Base-by-base conservation (phyloP, 805 yeast species). In the Starmerella ratchasimensis region DNA sequence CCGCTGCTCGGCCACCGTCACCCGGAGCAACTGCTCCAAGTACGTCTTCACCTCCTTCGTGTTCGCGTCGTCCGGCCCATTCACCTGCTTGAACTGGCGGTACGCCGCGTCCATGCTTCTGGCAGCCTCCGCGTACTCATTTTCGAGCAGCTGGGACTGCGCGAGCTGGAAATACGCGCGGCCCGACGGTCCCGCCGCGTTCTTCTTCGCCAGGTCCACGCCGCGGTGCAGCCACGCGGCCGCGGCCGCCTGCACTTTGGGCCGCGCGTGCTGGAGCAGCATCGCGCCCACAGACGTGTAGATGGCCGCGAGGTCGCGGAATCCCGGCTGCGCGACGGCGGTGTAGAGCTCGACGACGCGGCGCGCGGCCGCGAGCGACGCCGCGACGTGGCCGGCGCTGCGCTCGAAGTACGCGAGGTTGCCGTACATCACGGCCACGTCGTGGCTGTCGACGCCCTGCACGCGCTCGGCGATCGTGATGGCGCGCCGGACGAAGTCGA, bases 381-480 rank as follows among this genome's bases (percentile, higher is more conserved):
- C 76, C 24, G 64, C 59, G 28, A 71, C 60, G 48, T 74, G 71
- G 25, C 72, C 72, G 47, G 71, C 69, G 8, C 71, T 60, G 28
- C 73, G 62, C 57, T 86, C 95, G 51, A 70, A 68, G 52, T 67
- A 69, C 1, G 90, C 93, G 47, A 86, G 62, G 58, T 82, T 83
- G 49, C 76, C 66, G 55, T 78, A 71, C 28, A 81, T 64, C 47
- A 82, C 68, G 27, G 82, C 58, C 19, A 86, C 70, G 46, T 83
- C 88, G 51, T 70, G 71, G 11, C 90, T 71, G 54, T 88, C 97
- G 45, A 74, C 58, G 44, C 98, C 98, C 36, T 64, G 58, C 10
- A 75, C 67, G 60, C 97, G 74, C 64, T 88, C 97, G 42, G 76
- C 67, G 43, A 84, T 72, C 28, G 72, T 63, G 44, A 74, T 68